Percentiles rank a stretch among this genome's conserved stretches.
These are phyloP conservation scores for Encephalitozoon cuniculi DNA, from an alignment of 371 early-diverging fungal species.

Conservation along the genomic window DNA sequence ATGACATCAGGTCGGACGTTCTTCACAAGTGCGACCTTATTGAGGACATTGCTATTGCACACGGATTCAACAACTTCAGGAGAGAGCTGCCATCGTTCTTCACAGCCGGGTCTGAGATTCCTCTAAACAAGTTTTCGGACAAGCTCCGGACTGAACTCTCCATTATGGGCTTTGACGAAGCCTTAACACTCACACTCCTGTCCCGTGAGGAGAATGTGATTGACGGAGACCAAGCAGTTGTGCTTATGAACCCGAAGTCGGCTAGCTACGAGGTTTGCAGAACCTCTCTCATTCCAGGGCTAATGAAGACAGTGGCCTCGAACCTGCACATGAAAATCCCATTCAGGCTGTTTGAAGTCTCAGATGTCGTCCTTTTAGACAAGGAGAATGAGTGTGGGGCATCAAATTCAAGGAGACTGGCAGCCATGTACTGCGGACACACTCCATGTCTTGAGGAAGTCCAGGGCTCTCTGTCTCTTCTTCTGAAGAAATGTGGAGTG, in stretches of 20 bases:
- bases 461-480: constrained; percentile 34
- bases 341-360: constrained; percentile 86
- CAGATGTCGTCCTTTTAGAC: constrained; percentile 79
- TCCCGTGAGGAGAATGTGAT: constrained; percentile 53
- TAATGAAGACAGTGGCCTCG: constrained; percentile 80
- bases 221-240: constrained; percentile 16
- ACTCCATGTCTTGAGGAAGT: constrained; percentile 75
- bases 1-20: constrained; percentile 84
- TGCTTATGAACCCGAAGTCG: constrained; percentile 81
- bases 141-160: constrained; percentile 78
- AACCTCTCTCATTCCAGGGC: constrained; percentile 79
- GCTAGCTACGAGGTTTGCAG: constrained; percentile 81
- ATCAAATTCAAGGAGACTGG: constrained; percentile 78
- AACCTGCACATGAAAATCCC: constrained; percentile 85
- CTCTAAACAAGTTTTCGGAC: constrained; percentile 83
- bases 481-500: constrained; percentile 34
- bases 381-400: constrained; percentile 59
- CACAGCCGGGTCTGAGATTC: constrained; percentile 77
- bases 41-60: constrained; percentile 98
- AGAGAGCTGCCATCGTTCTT: constrained; percentile 69
- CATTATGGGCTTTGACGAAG: constrained; percentile 83
- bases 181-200: constrained; percentile 79
- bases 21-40: constrained; percentile 91
- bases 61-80: constrained; percentile 86
- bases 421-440: constrained; percentile 75